These are phyloP conservation scores for Triticum monococcum DNA, from an alignment of 176 grass and related monocot genomes.

Conservation along the genomic window DNA sequence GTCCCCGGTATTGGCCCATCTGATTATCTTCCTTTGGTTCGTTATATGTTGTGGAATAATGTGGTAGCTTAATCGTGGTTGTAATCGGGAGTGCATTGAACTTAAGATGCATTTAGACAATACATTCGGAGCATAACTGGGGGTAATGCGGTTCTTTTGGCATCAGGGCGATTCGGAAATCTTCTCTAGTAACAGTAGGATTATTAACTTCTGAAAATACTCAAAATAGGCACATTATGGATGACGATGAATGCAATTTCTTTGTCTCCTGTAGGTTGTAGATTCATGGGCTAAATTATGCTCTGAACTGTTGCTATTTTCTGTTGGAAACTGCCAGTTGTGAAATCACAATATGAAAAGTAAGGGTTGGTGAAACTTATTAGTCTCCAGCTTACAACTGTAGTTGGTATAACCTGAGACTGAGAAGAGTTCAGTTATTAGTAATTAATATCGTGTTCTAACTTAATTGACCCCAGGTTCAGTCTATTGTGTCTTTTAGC, in stretches of 20 bases:
- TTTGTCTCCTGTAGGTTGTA: neutral
- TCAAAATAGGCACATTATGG: neutral
- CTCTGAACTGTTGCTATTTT: neutral
- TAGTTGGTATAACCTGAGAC: neutral
- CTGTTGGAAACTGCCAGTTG: neutral
- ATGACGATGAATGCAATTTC: neutral
- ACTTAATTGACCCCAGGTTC: neutral
- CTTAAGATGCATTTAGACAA: neutral
- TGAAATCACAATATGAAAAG: neutral
- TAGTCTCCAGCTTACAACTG: neutral
- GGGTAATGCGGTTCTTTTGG: neutral
- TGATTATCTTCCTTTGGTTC: neutral
- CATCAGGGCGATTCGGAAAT: neutral
- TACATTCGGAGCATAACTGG: neutral
- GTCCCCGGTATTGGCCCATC: conserved; percentile 63
- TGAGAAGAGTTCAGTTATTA: neutral
- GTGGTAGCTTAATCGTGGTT: neutral
- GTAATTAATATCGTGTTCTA: neutral
- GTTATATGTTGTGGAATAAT: neutral
- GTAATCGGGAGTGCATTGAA: neutral
- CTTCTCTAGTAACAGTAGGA: neutral
- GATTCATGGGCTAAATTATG: neutral
- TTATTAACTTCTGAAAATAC: neutral
- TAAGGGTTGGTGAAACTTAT: neutral
- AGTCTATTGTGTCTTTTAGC: neutral